Base-by-base conservation (phyloP, 1,139 yeast genomes). In the Blastobotrys ciferrii region DNA sequence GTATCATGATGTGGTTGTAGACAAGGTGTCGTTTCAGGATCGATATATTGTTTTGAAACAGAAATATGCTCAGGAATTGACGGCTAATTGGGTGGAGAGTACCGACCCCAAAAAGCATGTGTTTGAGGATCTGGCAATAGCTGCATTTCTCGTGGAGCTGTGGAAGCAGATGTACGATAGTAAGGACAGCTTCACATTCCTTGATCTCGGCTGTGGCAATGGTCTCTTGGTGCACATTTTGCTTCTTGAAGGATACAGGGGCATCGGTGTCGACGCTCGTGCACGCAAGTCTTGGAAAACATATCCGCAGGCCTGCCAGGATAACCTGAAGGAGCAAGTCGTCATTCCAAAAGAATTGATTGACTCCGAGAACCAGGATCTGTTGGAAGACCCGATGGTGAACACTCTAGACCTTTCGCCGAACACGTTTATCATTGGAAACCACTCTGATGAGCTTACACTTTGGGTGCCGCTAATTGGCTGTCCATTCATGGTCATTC, bases 31-130 rank as follows among this genome's bases (percentile, higher is more conserved):
- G 9, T 91, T 91, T 61, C 98, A 92, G 65, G 85, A 88, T 61
- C 71, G 87, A 51, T 92, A 92, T 63, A 83, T 87, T 40, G 73
- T 79, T 28, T 73, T 92, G 58, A 92, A 92, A 68, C 87, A 84
- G 63, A 86, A 83, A 63, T 87, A 91, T 63, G 87, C 96, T 0
- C 79, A 83, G 37, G 68, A 72, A 17, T 69, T 91, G 47, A 91
- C 89, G n/a, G 85, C 82, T 36, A 78, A 76, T 58, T 92, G 98
- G 98, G 81, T 76, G 17, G 98, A 92, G 66, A 82, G 84, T 41
- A 92, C 98, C 1, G 97, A 92, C 66, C 98, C 98, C 1, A 79
- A 83, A 58, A 92, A 92, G 65, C 98, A 92, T 68, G 98, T 91
- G 0, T 92, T 91, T 69, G 98, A 92, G 70, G 98, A 92, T 64